Base-by-base conservation (phyloP, 148 eudicot species). In the Simmondsia chinensis region DNA sequence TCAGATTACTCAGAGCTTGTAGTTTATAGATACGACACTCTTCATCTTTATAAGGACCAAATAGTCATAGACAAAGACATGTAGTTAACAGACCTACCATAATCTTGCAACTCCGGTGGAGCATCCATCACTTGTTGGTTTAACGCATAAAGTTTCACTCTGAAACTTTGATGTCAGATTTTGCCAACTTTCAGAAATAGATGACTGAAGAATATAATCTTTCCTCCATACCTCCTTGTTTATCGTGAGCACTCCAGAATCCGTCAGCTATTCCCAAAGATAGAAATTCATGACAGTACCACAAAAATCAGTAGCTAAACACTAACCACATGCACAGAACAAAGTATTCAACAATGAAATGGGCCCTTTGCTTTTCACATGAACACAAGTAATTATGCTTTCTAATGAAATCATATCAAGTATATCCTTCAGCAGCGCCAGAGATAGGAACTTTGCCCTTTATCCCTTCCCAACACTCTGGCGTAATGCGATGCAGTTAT, bases 71-170 rank as follows among this genome's bases (percentile, higher is more conserved):
- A 48, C 20, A 33, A 10, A n/a, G 1, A 53, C 21, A 29, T 28
- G 50, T 34, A 16, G 44, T 40, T 14, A 28, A 22, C 22, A 26
- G 20, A 39, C 76, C 34, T 67, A 87, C 96, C 88, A 69, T 25
- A 87, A 66, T 63, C 94, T 74, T 48, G 94, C 96, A 52, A 87
- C 96, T 39, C 96, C 96, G 58, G 94, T 87, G 21, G 96, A 87
- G 66, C 96, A 87, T 34, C 96, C 96, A 72, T 87, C 96, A 65
- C 75, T 79, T 20, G 80, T 80, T 45, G 96, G 96, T 65, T 87
- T 87, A 44, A 87, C 48, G 53, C 96, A 87, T 16, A 87, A 39
- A 43, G 80, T 74, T 62, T 77, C 66, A 65, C 80, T 64, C 36
- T 69, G 67, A 40, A 87, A 78, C 59, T 69, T 83, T 52, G 68